Evolutionary conservation across 164 flowering plant species (phyloP), one percentile per base, ranked within the genome.

Genomic region (Aristolochia californica): DNA sequence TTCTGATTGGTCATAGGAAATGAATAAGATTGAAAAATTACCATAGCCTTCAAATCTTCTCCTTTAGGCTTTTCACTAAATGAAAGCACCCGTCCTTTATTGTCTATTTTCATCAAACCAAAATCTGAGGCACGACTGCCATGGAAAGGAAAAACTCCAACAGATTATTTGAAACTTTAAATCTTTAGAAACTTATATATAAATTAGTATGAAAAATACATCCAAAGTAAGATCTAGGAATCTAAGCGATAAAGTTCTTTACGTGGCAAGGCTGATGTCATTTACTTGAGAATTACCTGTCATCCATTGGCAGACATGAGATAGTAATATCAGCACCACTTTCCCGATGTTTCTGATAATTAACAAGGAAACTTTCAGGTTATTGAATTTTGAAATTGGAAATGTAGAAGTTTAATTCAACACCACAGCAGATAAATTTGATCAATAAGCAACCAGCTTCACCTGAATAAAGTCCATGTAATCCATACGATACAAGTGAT

Each of bases 51-150:
- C 72, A 93, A 72, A 27, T 82, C 87, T 4, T 48, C 71, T 61
- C 93, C 96, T 67, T 62, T 84, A 20, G 98, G 97, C 73, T 93
- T 93, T 68, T 93, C 97, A 63, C 82, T 83, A 78, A 88, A 93
- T 21, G 80, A 85, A 30, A 85, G 72, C 26, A 91, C 76, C 61
- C 90, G 77, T 68, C 96, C 98, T 68, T 72, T 86, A 43, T 65
- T 72, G 74, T 93, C 87, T 45, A 87, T 93, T 83, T 87, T 93
- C 98, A 93, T 88, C 48, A 88, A 72, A 64, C 98, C 95, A 68
- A 88, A 93, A 77, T 91, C 95, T 60, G 97, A 87, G 65, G 96
- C 98, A 57, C 96, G 96, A 21, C 98, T 88, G 78, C 64, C 65
- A 74, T 43, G 38, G 69, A 61, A 25, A 64, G 56, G 61, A 16